Conservation (phyloP, 768 basidiomycete species). For the Rhodotorula taiwanensis region DNA sequence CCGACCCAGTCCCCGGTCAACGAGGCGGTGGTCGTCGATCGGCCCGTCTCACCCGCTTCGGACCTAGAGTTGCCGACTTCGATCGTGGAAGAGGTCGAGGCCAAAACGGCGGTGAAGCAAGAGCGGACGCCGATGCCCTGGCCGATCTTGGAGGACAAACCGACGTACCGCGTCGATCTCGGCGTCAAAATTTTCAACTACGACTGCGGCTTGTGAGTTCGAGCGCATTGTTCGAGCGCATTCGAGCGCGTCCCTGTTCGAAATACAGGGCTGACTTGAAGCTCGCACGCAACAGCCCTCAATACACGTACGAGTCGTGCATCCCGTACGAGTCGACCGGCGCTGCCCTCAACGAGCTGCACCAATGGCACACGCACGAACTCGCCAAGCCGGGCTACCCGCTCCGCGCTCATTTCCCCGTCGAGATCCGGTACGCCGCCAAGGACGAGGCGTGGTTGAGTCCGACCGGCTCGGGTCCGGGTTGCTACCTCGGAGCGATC, state of each 20-base stretch:
- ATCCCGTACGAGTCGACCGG: slow-evolving; percentile 65
- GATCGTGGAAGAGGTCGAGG: neutral
- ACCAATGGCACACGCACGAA: slow-evolving; percentile 64
- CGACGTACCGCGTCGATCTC: slow-evolving; percentile 54
- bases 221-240: neutral
- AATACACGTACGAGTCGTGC: slow-evolving; percentile 89
- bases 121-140: neutral
- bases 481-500: slow-evolving; percentile 95
- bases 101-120: neutral
- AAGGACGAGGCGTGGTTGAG: slow-evolving; percentile 91
- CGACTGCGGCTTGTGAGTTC: slow-evolving; percentile 62
- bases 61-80: neutral
- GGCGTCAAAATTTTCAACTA: slow-evolving; percentile 82
- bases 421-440: slow-evolving; percentile 84
- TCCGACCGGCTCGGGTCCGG: slow-evolving; percentile 69
- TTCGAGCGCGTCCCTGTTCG: neutral
- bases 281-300: slow-evolving; percentile 24
- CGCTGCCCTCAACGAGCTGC: slow-evolving; percentile 64
- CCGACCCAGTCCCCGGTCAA: neutral
- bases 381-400: slow-evolving; percentile 55
- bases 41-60: neutral
- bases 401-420: slow-evolving; percentile 78
- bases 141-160: slow-evolving; percentile 28
- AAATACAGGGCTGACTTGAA: neutral
- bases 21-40: neutral